Percentiles rank a stretch among this genome's conserved stretches.
Evolutionary conservation across 129 eudicot genomes (phyloP).

Genomic region (Helianthus annuus): DNA sequence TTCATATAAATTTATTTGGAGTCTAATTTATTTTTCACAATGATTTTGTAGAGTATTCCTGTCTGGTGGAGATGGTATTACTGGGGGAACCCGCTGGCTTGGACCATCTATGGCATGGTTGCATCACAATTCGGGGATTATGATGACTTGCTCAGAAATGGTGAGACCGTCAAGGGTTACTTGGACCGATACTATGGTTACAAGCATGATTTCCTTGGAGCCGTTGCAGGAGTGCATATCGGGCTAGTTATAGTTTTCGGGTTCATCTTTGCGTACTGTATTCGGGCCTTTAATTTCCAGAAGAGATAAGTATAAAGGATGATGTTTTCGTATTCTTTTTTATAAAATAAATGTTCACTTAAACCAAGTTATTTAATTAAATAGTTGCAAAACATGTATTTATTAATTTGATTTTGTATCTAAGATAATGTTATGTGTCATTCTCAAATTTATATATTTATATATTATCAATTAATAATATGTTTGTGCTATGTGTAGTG

Average conservation of each 20-base stretch:
- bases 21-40: no score
- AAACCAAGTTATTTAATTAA: no score
- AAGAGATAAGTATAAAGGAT: conserved; percentile 21
- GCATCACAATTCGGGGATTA: conserved; percentile 52
- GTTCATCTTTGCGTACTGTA: conserved; percentile 26
- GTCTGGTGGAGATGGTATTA: conserved; percentile 80
- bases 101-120: conserved; percentile 54
- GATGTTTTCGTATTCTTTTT: no score
- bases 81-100: conserved; percentile 57
- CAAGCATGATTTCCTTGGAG: conserved; percentile 37
- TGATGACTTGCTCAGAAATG: neutral
- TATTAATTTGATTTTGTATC: no score
- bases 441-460: no score
- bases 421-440: no score
- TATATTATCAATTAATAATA: no score
- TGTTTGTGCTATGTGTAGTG: no score
- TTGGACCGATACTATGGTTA: neutral
- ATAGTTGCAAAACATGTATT: no score
- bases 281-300: conserved; percentile 43
- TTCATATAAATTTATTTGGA: no score
- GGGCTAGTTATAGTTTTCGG: conserved; percentile 24
- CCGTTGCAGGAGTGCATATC: conserved; percentile 30
- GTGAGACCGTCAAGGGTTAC: conserved; percentile 18
- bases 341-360: no score
- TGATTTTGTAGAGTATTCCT: no score